Evolutionary conservation across 345 rosid species (phyloP).

Genomic region (rapeseed (Brassica napus)): DNA sequence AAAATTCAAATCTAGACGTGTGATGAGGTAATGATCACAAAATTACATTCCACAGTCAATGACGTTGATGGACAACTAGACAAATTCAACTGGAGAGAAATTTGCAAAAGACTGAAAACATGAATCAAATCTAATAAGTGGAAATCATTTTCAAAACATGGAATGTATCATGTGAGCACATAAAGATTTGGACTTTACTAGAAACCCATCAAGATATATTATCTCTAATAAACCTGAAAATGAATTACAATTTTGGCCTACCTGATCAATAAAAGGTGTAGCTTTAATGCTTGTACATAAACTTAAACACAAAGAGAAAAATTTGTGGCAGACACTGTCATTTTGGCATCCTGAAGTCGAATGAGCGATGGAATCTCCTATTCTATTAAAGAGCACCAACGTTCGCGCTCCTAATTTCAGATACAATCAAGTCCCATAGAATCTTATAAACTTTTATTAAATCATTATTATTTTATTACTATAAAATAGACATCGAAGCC

Average conservation of each 20-base stretch:
- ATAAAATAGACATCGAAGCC: background rate
- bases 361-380: slow-evolving; percentile 12
- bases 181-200: background rate
- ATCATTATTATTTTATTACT: background rate
- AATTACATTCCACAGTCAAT: slow-evolving; percentile 5
- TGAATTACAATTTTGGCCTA: background rate
- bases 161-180: background rate
- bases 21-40: background rate
- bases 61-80: background rate
- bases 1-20: too few species aligned
- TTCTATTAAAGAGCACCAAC: slow-evolving; percentile 9
- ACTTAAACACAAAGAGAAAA: slow-evolving; percentile 12
- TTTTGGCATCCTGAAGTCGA: background rate
- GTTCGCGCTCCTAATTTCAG: slow-evolving; percentile 25
- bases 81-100: background rate
- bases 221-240: slow-evolving; percentile 8
- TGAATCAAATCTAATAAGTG: background rate
- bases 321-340: slow-evolving; percentile 1
- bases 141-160: background rate
- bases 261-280: slow-evolving; percentile 23
- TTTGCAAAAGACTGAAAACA: background rate
- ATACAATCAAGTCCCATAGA: slow-evolving; percentile 16
- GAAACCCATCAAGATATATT: background rate
- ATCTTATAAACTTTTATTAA: slow-evolving; percentile 10
- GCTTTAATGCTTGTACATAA: background rate